Evolutionary conservation across 129 eudicot species (phyloP).

Genomic region (Sambucus nigra): DNA sequence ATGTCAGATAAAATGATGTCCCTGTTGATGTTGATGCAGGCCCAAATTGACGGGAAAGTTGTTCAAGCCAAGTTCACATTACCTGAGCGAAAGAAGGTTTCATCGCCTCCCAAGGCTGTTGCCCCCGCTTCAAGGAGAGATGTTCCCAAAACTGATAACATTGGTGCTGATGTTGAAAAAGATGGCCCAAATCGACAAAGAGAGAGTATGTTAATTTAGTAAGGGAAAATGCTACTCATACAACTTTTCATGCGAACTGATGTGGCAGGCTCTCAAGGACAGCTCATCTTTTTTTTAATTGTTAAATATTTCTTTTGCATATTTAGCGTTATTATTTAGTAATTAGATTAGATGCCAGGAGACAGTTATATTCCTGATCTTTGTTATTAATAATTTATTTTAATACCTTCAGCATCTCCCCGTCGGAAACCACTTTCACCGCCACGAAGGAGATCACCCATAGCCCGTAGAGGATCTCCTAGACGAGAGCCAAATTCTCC

Average conservation of each 20-base stretch:
- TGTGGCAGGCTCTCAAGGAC: too few species aligned
- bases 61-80: conserved; percentile 78
- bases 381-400: neutral
- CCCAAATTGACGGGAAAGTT: too few species aligned
- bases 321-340: too few species aligned
- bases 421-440: conserved; percentile 54
- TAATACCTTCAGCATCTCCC: conserved; percentile 54
- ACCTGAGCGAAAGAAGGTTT: conserved; percentile 41
- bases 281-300: too few species aligned
- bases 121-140: conserved; percentile 55
- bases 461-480: too few species aligned
- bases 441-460: too few species aligned
- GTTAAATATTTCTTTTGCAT: too few species aligned
- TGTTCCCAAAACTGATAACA: conserved; percentile 42
- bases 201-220: conserved; percentile 8
- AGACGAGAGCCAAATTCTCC: conserved; percentile 43
- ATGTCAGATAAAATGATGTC: too few species aligned
- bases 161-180: conserved; percentile 46
- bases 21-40: neutral
- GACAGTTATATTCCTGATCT: neutral
- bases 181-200: conserved; percentile 54
- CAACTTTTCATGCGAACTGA: too few species aligned
- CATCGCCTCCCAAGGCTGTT: conserved; percentile 73
- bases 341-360: too few species aligned
- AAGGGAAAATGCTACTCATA: too few species aligned